These are phyloP conservation scores for Oemleria cerasiformis DNA, from an alignment of 306 rosid species.

Conservation along the genomic window DNA sequence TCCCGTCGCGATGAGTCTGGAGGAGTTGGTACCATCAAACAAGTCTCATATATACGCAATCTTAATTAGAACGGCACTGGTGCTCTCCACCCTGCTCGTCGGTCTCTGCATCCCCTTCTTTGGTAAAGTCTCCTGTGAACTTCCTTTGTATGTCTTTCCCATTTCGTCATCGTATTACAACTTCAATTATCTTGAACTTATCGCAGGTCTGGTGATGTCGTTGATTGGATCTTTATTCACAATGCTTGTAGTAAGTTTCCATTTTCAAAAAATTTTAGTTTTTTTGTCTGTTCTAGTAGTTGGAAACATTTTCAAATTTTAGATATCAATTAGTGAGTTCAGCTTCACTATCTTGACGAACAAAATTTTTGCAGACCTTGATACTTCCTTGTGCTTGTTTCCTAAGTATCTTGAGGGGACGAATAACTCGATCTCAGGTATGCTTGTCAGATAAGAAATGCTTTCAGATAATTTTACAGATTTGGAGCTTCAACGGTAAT, in stretches of 20 bases:
- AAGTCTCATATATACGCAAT: slow-evolving; percentile 61
- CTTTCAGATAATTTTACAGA: not conserved
- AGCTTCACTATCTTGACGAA: not conserved
- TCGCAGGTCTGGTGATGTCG: slow-evolving; percentile 82
- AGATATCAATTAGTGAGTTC: not conserved
- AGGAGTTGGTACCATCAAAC: slow-evolving; percentile 85
- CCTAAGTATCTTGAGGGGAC: slow-evolving; percentile 68
- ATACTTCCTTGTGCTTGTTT: slow-evolving; percentile 90
- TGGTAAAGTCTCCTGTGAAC: slow-evolving; percentile 50
- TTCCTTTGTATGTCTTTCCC: slow-evolving; percentile 2
- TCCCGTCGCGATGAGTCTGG: slow-evolving; percentile 96
- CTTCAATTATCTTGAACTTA: not conserved
- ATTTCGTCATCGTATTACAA: not conserved
- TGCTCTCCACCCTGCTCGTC: slow-evolving; percentile 68
- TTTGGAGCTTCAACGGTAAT: not conserved
- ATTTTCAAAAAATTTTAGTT: not conserved
- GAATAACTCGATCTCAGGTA: slow-evolving; percentile 67
- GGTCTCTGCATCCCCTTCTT: slow-evolving; percentile 88
- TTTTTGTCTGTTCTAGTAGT: not conserved
- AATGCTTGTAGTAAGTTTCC: slow-evolving; percentile 87
- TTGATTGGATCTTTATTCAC: slow-evolving; percentile 90
- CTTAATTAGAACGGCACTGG: slow-evolving; percentile 80
- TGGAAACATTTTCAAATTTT: not conserved
- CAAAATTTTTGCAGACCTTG: slow-evolving; percentile 60
- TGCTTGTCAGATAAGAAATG: not conserved